Percentiles rank a stretch among this genome's conserved stretches.
Evolutionary conservation across 257 asterid genomes (phyloP).

Genomic region (Coffea canephora): DNA sequence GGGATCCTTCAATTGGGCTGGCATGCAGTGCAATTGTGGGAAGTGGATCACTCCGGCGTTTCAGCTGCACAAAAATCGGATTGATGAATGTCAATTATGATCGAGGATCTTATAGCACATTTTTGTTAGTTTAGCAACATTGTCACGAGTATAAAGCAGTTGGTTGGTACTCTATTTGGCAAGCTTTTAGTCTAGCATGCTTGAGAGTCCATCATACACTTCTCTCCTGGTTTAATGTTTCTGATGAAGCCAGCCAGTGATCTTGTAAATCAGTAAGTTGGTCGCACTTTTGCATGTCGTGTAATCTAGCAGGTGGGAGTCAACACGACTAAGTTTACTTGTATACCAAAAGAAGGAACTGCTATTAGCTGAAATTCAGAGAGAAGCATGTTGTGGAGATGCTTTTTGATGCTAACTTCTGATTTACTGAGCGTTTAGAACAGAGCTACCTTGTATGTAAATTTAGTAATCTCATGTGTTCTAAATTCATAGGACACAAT

Average conservation of each 20-base stretch:
- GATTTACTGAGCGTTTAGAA: too few relatives aligned
- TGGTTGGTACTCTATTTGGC: not conserved
- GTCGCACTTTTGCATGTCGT: not conserved
- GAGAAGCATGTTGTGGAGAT: too few relatives aligned
- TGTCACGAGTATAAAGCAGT: not conserved
- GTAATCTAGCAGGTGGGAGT: not conserved
- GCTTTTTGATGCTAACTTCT: too few relatives aligned
- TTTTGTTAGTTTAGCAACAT: not conserved
- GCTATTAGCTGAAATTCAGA: too few relatives aligned
- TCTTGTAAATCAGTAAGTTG: not conserved
- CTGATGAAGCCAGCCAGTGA: not conserved
- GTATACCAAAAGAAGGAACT: too few relatives aligned
- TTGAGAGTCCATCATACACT: not conserved
- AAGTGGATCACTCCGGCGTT: slow-evolving; percentile 89
- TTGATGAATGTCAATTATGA: slow-evolving; percentile 60
- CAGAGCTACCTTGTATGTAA: too few relatives aligned
- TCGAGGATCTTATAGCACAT: not conserved
- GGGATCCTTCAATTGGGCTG: slow-evolving; percentile 90
- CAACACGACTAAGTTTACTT: not conserved
- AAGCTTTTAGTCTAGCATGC: not conserved
- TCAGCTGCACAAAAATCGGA: slow-evolving; percentile 86
- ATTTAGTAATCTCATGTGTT: too few relatives aligned
- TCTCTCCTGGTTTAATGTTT: not conserved
- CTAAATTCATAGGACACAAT: too few relatives aligned
- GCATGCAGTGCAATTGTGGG: slow-evolving; percentile 96